These are phyloP conservation scores for Neurospora discreta DNA, from an alignment of 495 filamentous ascomycete species.

Conservation along the genomic window DNA sequence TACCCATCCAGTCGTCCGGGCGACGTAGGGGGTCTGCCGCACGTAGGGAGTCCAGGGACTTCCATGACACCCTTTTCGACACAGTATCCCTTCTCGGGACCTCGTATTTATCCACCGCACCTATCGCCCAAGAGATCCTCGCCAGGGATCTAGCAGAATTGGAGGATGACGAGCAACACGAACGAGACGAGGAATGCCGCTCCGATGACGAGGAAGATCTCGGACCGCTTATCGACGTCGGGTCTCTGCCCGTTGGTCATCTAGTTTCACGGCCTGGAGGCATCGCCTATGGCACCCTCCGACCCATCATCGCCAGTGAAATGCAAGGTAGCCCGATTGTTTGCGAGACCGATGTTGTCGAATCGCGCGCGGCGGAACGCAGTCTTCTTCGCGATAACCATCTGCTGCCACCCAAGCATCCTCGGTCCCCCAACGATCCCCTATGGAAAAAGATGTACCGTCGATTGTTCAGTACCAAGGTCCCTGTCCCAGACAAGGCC, in stretches of 20 bases:
- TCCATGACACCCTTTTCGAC: conserved; percentile 1
- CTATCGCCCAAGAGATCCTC: conserved; percentile 56
- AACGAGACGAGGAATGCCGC: conserved; percentile 9
- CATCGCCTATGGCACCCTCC: conserved; percentile 49
- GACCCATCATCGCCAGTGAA: conserved; percentile 30
- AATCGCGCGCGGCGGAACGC: conserved; percentile 60
- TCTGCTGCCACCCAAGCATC: conserved; percentile 55
- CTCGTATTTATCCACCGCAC: conserved; percentile 27
- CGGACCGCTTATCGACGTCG: conserved; percentile 21
- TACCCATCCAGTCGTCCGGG: neutral
- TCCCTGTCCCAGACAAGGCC: conserved; percentile 28
- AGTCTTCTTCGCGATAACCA: conserved; percentile 69
- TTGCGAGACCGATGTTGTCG: conserved; percentile 27
- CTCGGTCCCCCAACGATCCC: conserved; percentile 10
- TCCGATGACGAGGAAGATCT: conserved; percentile 25
- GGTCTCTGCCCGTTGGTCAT: conserved; percentile 19
- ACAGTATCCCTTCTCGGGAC: conserved; percentile 31
- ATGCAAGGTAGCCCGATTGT: conserved; percentile 48
- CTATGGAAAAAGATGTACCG: conserved; percentile 23
- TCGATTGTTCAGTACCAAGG: conserved; percentile 34
- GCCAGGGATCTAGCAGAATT: conserved; percentile 54
- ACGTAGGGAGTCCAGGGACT: neutral
- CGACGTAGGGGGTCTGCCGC: neutral
- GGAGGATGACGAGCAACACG: conserved; percentile 31
- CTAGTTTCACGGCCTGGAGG: conserved; percentile 57